Conservation (phyloP, 2,329 filamentous ascomycete genomes). For the Amauroascus verrucosus region DNA sequence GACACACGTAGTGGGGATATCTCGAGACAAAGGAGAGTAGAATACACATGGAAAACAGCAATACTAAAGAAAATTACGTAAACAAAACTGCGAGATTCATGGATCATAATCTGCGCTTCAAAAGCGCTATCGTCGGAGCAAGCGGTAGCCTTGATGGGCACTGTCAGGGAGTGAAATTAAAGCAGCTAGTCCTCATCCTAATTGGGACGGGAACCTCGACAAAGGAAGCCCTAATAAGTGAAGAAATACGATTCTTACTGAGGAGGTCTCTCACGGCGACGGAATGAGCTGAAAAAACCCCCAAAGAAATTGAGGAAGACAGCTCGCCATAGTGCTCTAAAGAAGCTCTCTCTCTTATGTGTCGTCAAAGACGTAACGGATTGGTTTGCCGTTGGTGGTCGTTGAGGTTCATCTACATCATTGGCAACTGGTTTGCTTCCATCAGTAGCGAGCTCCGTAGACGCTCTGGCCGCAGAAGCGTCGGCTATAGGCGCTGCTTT, state of each 20-base stretch:
- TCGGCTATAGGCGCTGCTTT: constrained; percentile 10
- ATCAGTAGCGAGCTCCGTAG: constrained; percentile 10
- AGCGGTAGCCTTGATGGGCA: not conserved
- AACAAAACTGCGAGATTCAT: constrained; percentile 5
- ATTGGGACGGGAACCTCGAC: not conserved
- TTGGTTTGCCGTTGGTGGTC: constrained; percentile 22
- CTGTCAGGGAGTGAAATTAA: not conserved
- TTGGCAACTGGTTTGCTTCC: constrained; percentile 17
- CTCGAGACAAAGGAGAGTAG: constrained; percentile 7
- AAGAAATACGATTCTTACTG: constrained; percentile 19
- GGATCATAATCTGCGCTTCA: not conserved
- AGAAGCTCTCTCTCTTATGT: constrained; percentile 30
- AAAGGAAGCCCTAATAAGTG: not conserved
- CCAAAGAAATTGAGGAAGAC: constrained; percentile 35
- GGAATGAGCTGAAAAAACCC: constrained; percentile 32
- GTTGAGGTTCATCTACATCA: constrained; percentile 6
- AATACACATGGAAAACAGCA: not conserved
- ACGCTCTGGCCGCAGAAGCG: constrained; percentile 4
- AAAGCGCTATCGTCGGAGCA: not conserved
- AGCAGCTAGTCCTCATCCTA: not conserved
- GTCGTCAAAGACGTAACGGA: constrained; percentile 32
- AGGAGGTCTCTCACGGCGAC: constrained; percentile 25
- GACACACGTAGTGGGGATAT: constrained; percentile 7
- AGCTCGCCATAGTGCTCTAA: constrained; percentile 32
- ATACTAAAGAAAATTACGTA: not conserved